Evolutionary conservation across 306 rosid genomes (phyloP).

Genomic region (Oemleria cerasiformis): DNA sequence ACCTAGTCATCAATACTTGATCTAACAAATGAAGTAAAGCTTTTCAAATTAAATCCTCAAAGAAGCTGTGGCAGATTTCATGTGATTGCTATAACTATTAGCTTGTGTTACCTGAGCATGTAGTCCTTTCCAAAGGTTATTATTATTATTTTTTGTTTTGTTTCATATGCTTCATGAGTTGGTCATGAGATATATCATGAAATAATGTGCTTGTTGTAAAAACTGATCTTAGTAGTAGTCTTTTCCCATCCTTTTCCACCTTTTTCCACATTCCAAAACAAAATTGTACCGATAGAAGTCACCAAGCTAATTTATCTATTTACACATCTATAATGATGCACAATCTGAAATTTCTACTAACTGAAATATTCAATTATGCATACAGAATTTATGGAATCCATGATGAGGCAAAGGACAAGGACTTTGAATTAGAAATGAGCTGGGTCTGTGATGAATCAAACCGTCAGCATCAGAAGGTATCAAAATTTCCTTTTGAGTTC

Average conservation of each 20-base stretch:
- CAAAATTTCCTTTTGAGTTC: neutral
- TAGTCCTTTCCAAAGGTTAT: neutral
- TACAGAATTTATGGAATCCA: conserved; percentile 90
- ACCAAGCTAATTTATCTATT: neutral
- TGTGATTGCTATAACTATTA: neutral
- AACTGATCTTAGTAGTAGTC: neutral
- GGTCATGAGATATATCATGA: neutral
- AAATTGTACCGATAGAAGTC: neutral
- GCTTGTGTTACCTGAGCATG: neutral
- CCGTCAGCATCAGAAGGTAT: conserved; percentile 88
- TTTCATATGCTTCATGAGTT: neutral
- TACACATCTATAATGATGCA: neutral
- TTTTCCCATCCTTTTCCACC: neutral
- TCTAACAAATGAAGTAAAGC: neutral
- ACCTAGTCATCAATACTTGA: neutral
- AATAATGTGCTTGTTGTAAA: neutral
- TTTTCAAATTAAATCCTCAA: neutral
- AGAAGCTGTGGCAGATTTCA: neutral
- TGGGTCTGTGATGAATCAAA: conserved; percentile 99
- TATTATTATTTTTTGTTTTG: neutral
- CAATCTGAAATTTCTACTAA: conserved; percentile 6
- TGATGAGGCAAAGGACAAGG: conserved; percentile 97
- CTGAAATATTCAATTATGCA: conserved; percentile 10
- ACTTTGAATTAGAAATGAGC: conserved; percentile 91
- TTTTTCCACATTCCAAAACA: neutral